Conservation (phyloP, 192 early-diverging fungal species). For the Coemansia sp. region DNA sequence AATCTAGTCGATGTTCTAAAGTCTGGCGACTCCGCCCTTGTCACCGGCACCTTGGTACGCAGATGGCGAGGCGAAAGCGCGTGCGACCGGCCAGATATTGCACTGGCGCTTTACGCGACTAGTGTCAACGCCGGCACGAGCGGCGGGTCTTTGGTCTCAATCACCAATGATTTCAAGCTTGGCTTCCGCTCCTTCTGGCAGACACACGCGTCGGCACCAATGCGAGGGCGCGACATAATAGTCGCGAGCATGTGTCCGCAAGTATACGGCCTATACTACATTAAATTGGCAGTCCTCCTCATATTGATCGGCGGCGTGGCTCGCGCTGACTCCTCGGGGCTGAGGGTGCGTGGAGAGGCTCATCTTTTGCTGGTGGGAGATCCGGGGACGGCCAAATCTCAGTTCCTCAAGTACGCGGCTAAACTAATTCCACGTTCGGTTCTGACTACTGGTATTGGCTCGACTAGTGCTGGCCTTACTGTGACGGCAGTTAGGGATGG, state of each 20-base stretch:
- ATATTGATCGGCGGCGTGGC: constrained; percentile 73
- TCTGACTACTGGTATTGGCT: constrained; percentile 78
- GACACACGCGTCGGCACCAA: constrained; percentile 17
- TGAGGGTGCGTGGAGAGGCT: constrained; percentile 71
- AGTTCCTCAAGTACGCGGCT: constrained; percentile 77
- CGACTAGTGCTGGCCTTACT: constrained; percentile 73
- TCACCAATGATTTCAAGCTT: constrained; percentile 59
- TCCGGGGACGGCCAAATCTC: constrained; percentile 79
- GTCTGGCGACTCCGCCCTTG: constrained; percentile 63
- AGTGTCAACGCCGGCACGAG: constrained; percentile 62
- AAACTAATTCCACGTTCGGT: constrained; percentile 66
- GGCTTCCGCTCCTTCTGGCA: constrained; percentile 67
- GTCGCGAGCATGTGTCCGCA: constrained; percentile 69
- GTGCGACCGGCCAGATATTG: constrained; percentile 65
- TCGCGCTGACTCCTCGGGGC: constrained; percentile 57
- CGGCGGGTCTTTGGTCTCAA: constrained; percentile 35
- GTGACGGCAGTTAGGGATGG: constrained; percentile 74
- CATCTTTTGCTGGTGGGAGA: constrained; percentile 80
- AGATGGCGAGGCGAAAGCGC: constrained; percentile 58
- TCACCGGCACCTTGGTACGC: constrained; percentile 65
- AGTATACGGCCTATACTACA: constrained; percentile 67
- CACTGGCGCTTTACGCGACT: constrained; percentile 65
- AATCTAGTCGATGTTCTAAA: constrained; percentile 65
- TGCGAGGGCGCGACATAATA: constrained; percentile 59
- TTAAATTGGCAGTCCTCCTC: constrained; percentile 74